Conservation (phyloP, 352 stramenopile species). For the Blastocystis hominis region DNA sequence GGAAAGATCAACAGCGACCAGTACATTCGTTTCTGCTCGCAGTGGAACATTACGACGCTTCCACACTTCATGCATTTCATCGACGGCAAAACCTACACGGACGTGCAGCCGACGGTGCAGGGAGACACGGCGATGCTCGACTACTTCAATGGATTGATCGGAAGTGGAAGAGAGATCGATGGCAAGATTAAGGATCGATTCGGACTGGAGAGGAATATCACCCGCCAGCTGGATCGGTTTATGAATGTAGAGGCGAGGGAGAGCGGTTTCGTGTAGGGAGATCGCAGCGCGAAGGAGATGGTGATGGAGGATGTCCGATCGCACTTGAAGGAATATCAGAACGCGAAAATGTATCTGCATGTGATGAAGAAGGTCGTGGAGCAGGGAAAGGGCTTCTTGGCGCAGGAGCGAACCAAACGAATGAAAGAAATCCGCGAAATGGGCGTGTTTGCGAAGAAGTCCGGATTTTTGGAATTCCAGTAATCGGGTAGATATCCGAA, state of each 20-base stretch:
- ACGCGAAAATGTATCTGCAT: constrained; percentile 17
- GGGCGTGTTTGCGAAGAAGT: constrained; percentile 8
- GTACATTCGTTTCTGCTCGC: neutral
- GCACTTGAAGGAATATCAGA: constrained; percentile 35
- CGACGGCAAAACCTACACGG: constrained; percentile 1
- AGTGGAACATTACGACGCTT: constrained; percentile 16
- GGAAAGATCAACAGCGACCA: constrained; percentile 37
- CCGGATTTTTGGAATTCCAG: neutral
- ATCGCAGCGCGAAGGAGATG: neutral
- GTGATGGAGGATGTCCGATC: constrained; percentile 8
- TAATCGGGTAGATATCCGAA: neutral
- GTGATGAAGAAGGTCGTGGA: constrained; percentile 2
- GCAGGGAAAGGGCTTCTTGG: constrained; percentile 6
- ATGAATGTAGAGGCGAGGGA: neutral
- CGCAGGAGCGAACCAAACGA: neutral
- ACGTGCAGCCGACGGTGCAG: constrained; percentile 10
- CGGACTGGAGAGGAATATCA: constrained; percentile 8
- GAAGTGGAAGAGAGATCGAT: neutral
- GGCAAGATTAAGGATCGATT: constrained; percentile 16
- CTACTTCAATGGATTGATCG: constrained; percentile 30
- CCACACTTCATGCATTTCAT: constrained; percentile 15
- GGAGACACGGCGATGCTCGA: constrained; percentile 10
- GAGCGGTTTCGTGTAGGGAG: neutral
- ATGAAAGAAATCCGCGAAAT: neutral
- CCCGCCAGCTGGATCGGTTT: constrained; percentile 6